Evolutionary conservation across 495 filamentous ascomycete genomes (phyloP), one percentile per base, ranked within the genome.

Genomic region (Penicillium canescens): DNA sequence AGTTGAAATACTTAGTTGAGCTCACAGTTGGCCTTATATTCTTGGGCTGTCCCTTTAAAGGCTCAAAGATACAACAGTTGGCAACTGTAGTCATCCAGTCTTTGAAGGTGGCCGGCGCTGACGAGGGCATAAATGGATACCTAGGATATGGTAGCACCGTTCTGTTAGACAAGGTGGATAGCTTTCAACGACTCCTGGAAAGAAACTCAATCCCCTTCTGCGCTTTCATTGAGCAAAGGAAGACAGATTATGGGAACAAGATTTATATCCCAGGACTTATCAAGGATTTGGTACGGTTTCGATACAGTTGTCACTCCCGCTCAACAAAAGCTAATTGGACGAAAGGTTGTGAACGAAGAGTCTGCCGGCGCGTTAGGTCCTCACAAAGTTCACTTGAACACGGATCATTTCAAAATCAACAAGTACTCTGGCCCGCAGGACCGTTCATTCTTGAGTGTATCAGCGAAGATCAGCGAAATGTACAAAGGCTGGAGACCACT

Each of bases 381-480:
- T n/a, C 45, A 47, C 45, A 47, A 47, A 13, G 36, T 47, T 21
- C 45, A 37, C 12, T 14, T 47, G 33, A 47, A 47, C 18, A 47
- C 45, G 2, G 45, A 47, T 47, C 45, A 47, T 35, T 47, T 47
- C 33, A 47, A 47, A 37, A 47, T 47, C 16, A 47, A 47, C 45
- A 47, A 47, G 18, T 47, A n/a, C 23, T 21, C 45, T 13, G 45
- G 45, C 7, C 45, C 45, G 4, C 33, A 36, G 10, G 45, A 47
- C 26, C 45, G 45, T 24, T 47, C 45, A 2, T 47, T 37, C 10
- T 13, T 37, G 14, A 37, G 31, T n/a, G 45, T 47, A 4, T 47
- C 45, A 2, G 14, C 45, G 7, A 14, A 47, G 20, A 47, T 47
- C 18, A 47, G 23, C 16, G 45, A 37, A 12, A 47, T 47, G 45